A percentile compares a stretch with the other conserved stretches of the same genome.
Evolutionary conservation across 2,329 filamentous ascomycete species (phyloP).

Genomic region (Falciphora oryzae): DNA sequence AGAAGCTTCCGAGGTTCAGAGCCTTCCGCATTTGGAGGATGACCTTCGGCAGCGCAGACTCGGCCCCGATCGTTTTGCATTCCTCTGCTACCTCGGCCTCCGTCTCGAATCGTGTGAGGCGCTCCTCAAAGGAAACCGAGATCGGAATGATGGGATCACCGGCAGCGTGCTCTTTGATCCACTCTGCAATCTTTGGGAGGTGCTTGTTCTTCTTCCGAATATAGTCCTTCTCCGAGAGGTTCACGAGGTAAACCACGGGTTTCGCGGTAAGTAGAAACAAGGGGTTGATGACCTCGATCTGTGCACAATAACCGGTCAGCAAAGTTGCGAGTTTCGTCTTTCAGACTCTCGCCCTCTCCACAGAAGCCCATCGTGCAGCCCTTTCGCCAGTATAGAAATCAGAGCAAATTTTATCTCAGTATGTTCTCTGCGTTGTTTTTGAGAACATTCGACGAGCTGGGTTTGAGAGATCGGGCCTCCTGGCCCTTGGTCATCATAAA

Average conservation of each 20-base stretch:
- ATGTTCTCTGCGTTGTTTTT: constrained; percentile 69
- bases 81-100: constrained; percentile 77
- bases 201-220: constrained; percentile 99
- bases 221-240: constrained; percentile 94
- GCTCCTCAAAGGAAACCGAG: constrained; percentile 89
- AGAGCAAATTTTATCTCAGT: constrained; percentile 81
- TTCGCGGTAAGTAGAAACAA: constrained; percentile 93
- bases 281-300: constrained; percentile 98
- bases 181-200: constrained; percentile 85
- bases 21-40: constrained; percentile 89
- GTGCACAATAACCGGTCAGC: constrained; percentile 9
- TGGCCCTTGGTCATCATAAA: constrained; percentile 98
- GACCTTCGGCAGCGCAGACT: constrained; percentile 87
- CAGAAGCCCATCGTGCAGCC: constrained; percentile 2
- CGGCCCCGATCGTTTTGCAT: constrained; percentile 80
- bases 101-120: constrained; percentile 71
- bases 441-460: constrained; percentile 98
- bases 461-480: constrained; percentile 86
- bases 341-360: background rate
- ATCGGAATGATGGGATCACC: constrained; percentile 91
- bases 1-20: constrained; percentile 89
- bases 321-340: constrained; percentile 4
- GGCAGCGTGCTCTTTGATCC: constrained; percentile 85
- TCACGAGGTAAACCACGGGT: constrained; percentile 94
- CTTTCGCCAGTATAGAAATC: constrained; percentile 35